A percentile compares a stretch with the other conserved stretches of the same genome.
Evolutionary conservation across 2,329 filamentous ascomycete species (phyloP).

Genomic region (Cercospora sp.): DNA sequence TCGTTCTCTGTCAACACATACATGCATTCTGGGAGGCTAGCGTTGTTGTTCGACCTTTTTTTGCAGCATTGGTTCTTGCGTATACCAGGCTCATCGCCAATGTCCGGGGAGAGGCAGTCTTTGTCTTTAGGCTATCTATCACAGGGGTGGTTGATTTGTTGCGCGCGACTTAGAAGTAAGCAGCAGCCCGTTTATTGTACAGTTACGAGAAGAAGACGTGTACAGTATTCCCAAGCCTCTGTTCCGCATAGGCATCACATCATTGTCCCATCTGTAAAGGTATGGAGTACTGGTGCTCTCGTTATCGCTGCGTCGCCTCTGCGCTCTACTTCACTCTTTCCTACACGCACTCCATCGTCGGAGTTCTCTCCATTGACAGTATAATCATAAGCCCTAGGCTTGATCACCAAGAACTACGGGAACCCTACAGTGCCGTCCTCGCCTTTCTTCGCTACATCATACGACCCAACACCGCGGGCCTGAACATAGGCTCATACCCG

Average conservation of each 20-base stretch:
- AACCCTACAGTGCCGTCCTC: not conserved
- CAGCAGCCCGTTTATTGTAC: not conserved
- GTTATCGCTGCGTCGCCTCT: not conserved
- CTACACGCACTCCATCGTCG: no score
- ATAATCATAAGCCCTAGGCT: not conserved
- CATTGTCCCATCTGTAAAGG: no score
- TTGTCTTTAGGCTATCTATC: conserved; percentile 5
- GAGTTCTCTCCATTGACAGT: not conserved
- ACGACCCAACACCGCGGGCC: not conserved
- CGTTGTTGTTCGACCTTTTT: conserved; percentile 5
- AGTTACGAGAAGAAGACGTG: not conserved
- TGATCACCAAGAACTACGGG: not conserved
- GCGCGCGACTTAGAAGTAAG: not conserved
- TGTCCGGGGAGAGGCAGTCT: conserved; percentile 14
- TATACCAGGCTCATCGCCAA: conserved; percentile 38
- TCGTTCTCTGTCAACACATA: not conserved
- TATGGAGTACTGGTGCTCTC: not conserved
- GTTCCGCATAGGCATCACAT: not conserved
- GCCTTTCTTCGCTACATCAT: not conserved
- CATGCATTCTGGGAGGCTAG: conserved; percentile 8
- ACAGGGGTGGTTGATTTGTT: conserved; percentile 1
- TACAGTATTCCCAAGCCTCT: not conserved
- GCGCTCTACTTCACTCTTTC: no score
- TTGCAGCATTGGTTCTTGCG: conserved; percentile 27
- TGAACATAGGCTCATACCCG: not conserved